Evolutionary conservation across 192 early-diverging fungal genomes (phyloP).

Genomic region (Podila horticola): DNA sequence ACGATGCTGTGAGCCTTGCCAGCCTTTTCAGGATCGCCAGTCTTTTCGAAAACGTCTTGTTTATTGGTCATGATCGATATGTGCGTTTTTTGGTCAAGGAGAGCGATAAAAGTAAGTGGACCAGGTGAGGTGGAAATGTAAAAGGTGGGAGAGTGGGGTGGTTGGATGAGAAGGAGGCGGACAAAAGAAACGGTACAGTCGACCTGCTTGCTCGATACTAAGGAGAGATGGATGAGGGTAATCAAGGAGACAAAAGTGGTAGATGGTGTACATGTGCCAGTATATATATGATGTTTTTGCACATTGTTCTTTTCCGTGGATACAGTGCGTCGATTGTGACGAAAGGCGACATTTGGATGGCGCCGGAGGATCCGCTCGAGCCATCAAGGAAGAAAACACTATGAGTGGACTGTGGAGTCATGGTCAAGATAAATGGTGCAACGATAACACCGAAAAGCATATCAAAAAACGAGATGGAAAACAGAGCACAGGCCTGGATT

Average conservation of each 20-base stretch:
- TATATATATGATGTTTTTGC: background rate
- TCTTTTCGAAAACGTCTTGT: constrained; percentile 10
- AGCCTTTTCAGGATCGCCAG: constrained; percentile 3
- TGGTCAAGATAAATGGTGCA: background rate
- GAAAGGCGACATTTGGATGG: background rate
- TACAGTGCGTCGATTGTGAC: background rate
- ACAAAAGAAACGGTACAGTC: background rate
- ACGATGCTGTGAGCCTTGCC: constrained; percentile 16
- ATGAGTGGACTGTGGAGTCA: background rate
- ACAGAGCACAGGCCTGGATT: background rate
- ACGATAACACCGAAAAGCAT: background rate
- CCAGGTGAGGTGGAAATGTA: background rate
- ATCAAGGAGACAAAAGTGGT: background rate
- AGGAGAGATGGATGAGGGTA: background rate
- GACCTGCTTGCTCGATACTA: too few species aligned
- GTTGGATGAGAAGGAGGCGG: background rate
- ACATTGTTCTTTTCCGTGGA: background rate
- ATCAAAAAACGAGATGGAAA: background rate
- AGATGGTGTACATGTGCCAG: background rate
- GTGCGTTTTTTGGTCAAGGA: background rate
- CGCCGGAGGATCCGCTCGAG: background rate
- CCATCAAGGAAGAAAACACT: background rate
- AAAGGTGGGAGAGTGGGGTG: background rate
- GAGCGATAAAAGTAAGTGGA: background rate
- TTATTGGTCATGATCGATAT: constrained; percentile 21